Evolutionary conservation across 352 stramenopile genomes (phyloP).

Genomic region (Elongisporangium undulatum): DNA sequence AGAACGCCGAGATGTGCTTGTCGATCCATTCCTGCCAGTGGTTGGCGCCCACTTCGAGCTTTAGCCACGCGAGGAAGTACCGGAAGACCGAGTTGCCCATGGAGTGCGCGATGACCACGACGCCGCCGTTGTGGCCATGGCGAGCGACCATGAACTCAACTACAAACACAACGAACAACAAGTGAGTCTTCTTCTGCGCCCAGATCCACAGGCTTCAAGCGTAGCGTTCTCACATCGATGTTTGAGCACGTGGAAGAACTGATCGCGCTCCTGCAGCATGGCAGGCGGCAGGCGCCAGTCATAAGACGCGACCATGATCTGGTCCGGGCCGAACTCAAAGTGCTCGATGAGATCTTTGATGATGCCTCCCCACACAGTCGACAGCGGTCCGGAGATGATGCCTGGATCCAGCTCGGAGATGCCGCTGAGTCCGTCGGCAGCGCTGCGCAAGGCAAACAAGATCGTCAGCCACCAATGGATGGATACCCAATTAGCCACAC

Average conservation of each 20-base stretch:
- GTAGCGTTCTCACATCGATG: slow-evolving; percentile 27
- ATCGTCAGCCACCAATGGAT: slow-evolving; percentile 4
- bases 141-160: slow-evolving; percentile 58
- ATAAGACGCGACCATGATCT: slow-evolving; percentile 73
- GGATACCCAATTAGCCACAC: background rate
- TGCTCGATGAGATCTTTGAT: slow-evolving; percentile 65
- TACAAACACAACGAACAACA: slow-evolving; percentile 14
- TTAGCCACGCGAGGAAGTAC: slow-evolving; percentile 82
- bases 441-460: slow-evolving; percentile 17
- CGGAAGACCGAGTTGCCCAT: slow-evolving; percentile 79
- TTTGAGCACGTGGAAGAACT: slow-evolving; percentile 71
- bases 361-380: slow-evolving; percentile 63
- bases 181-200: slow-evolving; percentile 1
- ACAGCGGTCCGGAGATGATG: slow-evolving; percentile 68
- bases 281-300: slow-evolving; percentile 78
- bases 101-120: slow-evolving; percentile 79
- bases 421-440: slow-evolving; percentile 45
- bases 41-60: slow-evolving; percentile 64
- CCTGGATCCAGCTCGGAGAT: slow-evolving; percentile 75
- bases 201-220: background rate
- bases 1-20: slow-evolving; percentile 69
- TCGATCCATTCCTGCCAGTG: slow-evolving; percentile 78
- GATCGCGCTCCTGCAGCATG: slow-evolving; percentile 65
- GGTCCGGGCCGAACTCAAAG: slow-evolving; percentile 59
- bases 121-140: slow-evolving; percentile 31